Evolutionary conservation across 495 filamentous ascomycete genomes (phyloP), one percentile per base, ranked within the genome.

Genomic region (Penicillium tannophilum): DNA sequence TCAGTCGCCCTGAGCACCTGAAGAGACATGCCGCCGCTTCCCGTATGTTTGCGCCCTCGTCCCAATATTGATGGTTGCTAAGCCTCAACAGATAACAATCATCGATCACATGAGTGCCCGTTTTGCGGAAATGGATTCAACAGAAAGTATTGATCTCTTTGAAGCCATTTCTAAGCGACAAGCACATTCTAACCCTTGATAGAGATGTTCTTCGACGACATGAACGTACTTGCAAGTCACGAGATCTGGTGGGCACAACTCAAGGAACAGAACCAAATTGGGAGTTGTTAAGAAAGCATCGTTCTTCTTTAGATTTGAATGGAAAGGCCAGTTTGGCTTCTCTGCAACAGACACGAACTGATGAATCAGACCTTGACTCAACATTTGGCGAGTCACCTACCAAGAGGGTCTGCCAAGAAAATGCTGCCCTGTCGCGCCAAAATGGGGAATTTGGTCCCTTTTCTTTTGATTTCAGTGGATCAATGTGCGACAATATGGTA

Each of bases 131-230:
- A 51, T 55, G 55, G 31, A 30, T 56, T 62, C 39, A 56, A 60
- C 23, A 23, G 62, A 17, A 64, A 56, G 62, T 64, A 24, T n/a
- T 42, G 6, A 51, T 46, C 10, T 16, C 23, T 39, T 9, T 11
- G 20, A 23, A 1, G 20, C 2, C 20, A 23, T 23, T 23, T 23
- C 20, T 23, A 2, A 23, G 1, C 20, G 20, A 1, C 20, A 28
- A 28, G 28, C 28, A 2, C 6, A 28, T 45, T 46, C 44, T 43
- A 17, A 47, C 2, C 33, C 9, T 24, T 14, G 4, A 42, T 36
- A 71, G 68, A 16, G 68, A 71, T 61, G 62, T 62, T 14, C 58
- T 66, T 17, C 64, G 57, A 12, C 63, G 68, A 7, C 68, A 71
- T 45, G 61, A 68, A 45, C 58, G 52, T 42, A 68, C 65, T n/a